These are phyloP conservation scores for Marasmius oreades DNA, from an alignment of 1,284 basidiomycete genomes.

Conservation along the genomic window DNA sequence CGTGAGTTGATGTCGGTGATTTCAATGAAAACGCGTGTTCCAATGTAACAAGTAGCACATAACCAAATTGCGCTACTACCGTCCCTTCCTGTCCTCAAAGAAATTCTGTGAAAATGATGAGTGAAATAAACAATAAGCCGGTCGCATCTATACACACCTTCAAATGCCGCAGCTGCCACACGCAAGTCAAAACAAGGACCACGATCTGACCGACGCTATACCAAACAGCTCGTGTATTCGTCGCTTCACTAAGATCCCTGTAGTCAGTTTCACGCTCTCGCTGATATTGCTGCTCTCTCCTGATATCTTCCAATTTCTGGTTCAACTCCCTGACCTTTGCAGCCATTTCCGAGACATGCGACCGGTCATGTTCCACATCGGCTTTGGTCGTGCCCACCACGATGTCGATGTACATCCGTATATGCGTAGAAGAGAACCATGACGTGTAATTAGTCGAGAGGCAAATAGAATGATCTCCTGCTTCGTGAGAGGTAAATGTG, in stretches of 20 bases:
- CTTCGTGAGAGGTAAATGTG: slow-evolving; percentile 95
- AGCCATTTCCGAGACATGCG: slow-evolving; percentile 86
- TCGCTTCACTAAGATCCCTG: slow-evolving; percentile 83
- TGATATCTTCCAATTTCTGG: slow-evolving; percentile 87
- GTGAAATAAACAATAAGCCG: slow-evolving; percentile 6
- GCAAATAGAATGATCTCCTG: slow-evolving; percentile 97
- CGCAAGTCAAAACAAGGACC: slow-evolving; percentile 81
- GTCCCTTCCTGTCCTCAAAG: slow-evolving; percentile 87
- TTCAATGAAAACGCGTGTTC: not conserved
- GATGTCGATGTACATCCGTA: slow-evolving; percentile 93
- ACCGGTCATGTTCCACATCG: slow-evolving; percentile 78
- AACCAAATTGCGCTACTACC: slow-evolving; percentile 32
- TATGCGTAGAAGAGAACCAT: slow-evolving; percentile 85
- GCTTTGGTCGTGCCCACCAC: slow-evolving; percentile 85
- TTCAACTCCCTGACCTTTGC: slow-evolving; percentile 89
- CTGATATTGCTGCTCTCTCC: slow-evolving; percentile 97
- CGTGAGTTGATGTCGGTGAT: no score
- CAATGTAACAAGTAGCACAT: not conserved
- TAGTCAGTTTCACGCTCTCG: slow-evolving; percentile 93
- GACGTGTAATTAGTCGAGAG: slow-evolving; percentile 85
- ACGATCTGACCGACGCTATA: slow-evolving; percentile 88
- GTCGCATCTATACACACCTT: slow-evolving; percentile 51
- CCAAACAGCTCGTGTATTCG: slow-evolving; percentile 90
- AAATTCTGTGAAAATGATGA: slow-evolving; percentile 52
- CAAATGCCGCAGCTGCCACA: slow-evolving; percentile 92